Conservation (phyloP, 345 rosid genomes). For the Populus alba region DNA sequence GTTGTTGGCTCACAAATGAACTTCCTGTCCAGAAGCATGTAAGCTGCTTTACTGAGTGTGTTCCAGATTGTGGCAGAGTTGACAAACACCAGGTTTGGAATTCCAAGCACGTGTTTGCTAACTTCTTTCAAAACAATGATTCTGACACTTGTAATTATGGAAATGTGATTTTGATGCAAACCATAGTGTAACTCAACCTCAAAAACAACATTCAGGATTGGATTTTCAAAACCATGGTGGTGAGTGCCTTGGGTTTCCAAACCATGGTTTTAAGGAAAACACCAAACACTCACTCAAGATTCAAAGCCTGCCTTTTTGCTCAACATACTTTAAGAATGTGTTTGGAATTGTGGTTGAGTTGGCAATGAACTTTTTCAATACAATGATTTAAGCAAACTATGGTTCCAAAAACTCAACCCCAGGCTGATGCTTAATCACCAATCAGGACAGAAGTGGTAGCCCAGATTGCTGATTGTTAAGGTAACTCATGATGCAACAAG, state of each 20-base stretch:
- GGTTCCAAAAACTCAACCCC: not conserved
- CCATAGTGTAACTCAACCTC: not conserved
- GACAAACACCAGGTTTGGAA: not conserved
- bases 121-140: not conserved
- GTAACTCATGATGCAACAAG: not conserved
- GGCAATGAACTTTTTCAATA: not conserved
- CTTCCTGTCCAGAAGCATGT: not conserved
- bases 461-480: not conserved
- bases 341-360: not conserved
- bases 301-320: not conserved
- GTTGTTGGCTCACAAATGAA: not conserved
- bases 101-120: not conserved
- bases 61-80: not conserved
- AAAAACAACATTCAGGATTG: not conserved
- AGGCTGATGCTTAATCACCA: not conserved
- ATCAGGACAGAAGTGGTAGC: not conserved
- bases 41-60: not conserved
- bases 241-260: not conserved
- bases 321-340: not conserved
- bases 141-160: not conserved
- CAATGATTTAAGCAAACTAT: not conserved
- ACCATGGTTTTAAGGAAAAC: not conserved
- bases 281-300: not conserved
- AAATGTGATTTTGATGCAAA: not conserved
- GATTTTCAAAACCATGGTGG: not conserved